Conservation (phyloP, 306 rosid species). For the Lagenaria siceraria region DNA sequence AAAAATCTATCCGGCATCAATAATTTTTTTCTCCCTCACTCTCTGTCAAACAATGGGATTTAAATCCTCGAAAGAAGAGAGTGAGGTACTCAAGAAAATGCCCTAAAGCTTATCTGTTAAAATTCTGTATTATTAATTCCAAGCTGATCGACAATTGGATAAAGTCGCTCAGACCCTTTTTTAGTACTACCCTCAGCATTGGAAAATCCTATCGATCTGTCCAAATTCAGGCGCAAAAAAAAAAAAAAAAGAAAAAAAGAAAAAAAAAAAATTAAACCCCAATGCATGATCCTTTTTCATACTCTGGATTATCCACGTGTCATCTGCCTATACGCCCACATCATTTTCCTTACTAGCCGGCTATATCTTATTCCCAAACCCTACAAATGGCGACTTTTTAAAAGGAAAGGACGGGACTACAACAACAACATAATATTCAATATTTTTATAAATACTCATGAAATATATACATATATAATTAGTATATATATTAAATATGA, state of each 20-base stretch:
- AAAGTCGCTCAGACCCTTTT: not conserved
- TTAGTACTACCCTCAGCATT: not conserved
- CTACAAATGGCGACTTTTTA: not conserved
- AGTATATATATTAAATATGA: too few species aligned
- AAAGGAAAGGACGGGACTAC: not conserved
- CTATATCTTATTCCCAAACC: not conserved
- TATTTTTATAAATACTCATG: too few species aligned
- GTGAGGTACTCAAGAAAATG: not conserved
- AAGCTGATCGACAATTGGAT: not conserved
- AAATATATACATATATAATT: too few species aligned
- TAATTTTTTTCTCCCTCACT: too few species aligned
- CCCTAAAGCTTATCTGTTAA: not conserved
- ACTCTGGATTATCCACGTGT: not conserved
- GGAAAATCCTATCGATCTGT: not conserved
- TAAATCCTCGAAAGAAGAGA: too few species aligned
- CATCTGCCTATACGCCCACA: not conserved
- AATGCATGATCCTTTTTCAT: not conserved
- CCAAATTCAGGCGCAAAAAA: not conserved
- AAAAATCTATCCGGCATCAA: too few species aligned
- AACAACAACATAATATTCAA: too few species aligned
- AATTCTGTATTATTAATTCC: not conserved
- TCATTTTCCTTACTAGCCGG: not conserved
- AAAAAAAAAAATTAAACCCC: not conserved
- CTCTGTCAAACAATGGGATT: too few species aligned
- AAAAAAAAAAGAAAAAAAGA: not conserved